Conservation (phyloP, 371 early-diverging fungal species). For the Mortierella sp. region DNA sequence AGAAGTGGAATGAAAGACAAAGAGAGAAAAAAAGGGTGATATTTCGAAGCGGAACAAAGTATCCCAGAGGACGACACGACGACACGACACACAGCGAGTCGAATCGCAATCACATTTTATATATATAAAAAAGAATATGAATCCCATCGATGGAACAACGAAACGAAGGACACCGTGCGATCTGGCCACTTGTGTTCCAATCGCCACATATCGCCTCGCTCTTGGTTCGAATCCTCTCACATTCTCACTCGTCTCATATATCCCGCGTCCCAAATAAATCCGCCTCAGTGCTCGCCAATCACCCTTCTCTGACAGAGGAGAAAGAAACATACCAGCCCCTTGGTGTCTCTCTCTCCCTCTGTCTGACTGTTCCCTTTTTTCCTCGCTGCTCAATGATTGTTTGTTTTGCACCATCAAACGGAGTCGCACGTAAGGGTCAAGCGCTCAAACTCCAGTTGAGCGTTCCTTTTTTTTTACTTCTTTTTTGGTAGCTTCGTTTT, state of each 20-base stretch:
- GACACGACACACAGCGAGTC: neutral
- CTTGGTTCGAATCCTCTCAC: too few relatives aligned
- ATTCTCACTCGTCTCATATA: neutral
- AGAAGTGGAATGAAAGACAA: neutral
- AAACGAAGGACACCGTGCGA: neutral
- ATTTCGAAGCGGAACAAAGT: too few relatives aligned
- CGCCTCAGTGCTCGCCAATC: neutral
- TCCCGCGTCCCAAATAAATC: too few relatives aligned
- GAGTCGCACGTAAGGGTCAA: slow-evolving; percentile 8
- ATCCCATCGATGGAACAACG: too few relatives aligned
- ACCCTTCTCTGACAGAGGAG: neutral
- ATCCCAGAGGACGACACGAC: neutral
- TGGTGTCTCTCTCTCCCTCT: neutral
- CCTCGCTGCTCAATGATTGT: neutral
- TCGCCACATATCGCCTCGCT: too few relatives aligned
- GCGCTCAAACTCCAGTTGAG: neutral
- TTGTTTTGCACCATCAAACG: neutral
- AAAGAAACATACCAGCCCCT: neutral
- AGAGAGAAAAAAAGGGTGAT: neutral
- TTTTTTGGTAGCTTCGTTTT: too few relatives aligned
- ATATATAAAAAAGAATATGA: neutral
- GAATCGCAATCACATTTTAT: neutral
- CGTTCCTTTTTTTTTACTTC: neutral
- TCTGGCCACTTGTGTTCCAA: too few relatives aligned
- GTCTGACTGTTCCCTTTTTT: too few relatives aligned